A percentile compares a stretch with the other conserved stretches of the same genome.
Evolutionary conservation across 176 grass and related monocot species (phyloP).

Genomic region (Raddia distichophylla): DNA sequence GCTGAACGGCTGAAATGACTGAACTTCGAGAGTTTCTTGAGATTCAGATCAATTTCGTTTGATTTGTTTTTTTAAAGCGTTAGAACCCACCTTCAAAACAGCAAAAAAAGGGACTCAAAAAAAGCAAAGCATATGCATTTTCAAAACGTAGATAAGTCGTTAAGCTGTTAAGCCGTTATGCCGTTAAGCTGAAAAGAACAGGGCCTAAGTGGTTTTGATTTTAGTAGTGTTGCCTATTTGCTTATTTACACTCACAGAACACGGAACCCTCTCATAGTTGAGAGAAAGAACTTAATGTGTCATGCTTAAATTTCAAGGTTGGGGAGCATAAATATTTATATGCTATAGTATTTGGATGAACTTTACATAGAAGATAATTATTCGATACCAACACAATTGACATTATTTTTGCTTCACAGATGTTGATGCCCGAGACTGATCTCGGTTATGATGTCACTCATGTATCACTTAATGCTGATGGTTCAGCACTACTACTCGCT

Average conservation of each 20-base stretch:
- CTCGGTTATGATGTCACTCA: conserved; percentile 54
- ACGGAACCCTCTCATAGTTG: conserved; percentile 20
- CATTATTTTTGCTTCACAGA: conserved; percentile 43
- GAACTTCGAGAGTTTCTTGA: too few relatives aligned
- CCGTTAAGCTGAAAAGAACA: too few relatives aligned
- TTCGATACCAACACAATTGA: conserved; percentile 8
- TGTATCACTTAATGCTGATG: conserved; percentile 73
- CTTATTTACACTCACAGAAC: conserved; percentile 20
- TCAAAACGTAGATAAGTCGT: too few relatives aligned
- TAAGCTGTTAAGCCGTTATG: too few relatives aligned
- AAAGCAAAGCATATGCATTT: too few relatives aligned
- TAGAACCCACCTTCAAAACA: too few relatives aligned
- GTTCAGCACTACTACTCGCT: conserved; percentile 71
- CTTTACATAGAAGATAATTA: conserved; percentile 41
- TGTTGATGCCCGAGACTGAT: conserved; percentile 62
- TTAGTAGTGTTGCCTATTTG: background rate
- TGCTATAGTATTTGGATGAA: conserved; percentile 7
- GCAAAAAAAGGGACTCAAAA: too few relatives aligned
- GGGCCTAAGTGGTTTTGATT: background rate
- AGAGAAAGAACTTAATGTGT: background rate
- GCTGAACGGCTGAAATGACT: too few relatives aligned
- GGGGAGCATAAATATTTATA: conserved; percentile 14
- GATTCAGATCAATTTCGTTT: too few relatives aligned
- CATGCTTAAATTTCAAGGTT: conserved; percentile 24
- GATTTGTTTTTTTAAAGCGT: too few relatives aligned